Evolutionary conservation across 805 yeast species (phyloP), one percentile per base, ranked within the genome.

Genomic region (Saccharomyces eubayanus): DNA sequence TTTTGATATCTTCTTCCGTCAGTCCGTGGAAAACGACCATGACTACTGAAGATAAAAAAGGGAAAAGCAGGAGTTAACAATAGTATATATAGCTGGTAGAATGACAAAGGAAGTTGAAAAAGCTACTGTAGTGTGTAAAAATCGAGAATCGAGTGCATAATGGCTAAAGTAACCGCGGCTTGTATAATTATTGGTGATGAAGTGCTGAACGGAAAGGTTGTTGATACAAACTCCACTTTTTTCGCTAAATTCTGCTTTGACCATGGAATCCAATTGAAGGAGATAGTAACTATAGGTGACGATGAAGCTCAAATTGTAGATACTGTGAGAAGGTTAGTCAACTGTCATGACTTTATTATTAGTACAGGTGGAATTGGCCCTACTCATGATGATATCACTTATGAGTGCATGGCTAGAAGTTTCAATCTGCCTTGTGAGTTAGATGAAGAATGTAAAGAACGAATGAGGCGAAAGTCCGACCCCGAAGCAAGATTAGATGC

Each of bases 321-420:
- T 12, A 78, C 83, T 0, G 68, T 87, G 24, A 67, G 65, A 30
- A 62, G 70, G 10, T 69, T 84, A 47, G 59, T 71, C 21, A 67
- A 74, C n/a, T 71, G 74, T 47, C 83, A 81, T 59, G 89, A 86
- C 62, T 77, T 87, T 47, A 77, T 87, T 6, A 79, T 87, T 24
- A 87, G 95, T 0, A 77, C 74, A 2, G 78, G 79, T 5, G 77
- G 81, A 0, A 87, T 89, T 55, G 97, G 97, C 0, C 87, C 96
- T 4, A 89, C 96, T 0, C 96, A 89, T 61, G 96, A 89, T 65
- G 97, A 89, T 66, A 85, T 89, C 56, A 89, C 96, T 0, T 89
- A 89, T 67, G 82, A 80, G 51, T 75, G 87, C 1, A 67, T 89
- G n/a, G 88, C 92, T 1, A 77, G 77, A 58, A 85, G 87, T 6